Conservation (phyloP, 805 yeast species). For the Zygotorulaspora danielsina region DNA sequence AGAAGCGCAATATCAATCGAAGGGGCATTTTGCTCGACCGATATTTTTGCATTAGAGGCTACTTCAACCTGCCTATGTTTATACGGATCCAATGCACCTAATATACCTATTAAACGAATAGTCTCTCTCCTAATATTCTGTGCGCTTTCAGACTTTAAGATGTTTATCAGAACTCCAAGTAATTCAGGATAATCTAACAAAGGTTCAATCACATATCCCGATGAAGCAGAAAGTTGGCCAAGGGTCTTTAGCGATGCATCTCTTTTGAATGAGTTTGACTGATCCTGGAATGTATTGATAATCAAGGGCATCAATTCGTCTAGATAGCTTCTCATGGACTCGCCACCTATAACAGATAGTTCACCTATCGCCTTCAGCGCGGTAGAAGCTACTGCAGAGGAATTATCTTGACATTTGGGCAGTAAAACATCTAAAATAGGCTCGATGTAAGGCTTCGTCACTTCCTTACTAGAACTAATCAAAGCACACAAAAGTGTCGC, state of each 20-base stretch:
- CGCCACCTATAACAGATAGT: conserved; percentile 82
- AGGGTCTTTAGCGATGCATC: conserved; percentile 85
- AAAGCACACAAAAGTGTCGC: conserved; percentile 69
- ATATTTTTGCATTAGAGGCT: conserved; percentile 43
- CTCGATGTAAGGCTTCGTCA: conserved; percentile 86
- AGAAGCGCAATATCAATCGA: conserved; percentile 84
- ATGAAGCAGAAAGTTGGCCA: conserved; percentile 83
- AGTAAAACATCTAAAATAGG: conserved; percentile 84
- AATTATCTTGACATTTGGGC: conserved; percentile 66
- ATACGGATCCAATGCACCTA: conserved; percentile 97
- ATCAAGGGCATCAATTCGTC: conserved; percentile 80
- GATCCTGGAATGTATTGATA: conserved; percentile 85
- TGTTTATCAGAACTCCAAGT: conserved; percentile 73
- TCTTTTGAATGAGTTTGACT: conserved; percentile 79
- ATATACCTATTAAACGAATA: conserved; percentile 80
- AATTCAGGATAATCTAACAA: conserved; percentile 86
- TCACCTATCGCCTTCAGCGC: conserved; percentile 87
- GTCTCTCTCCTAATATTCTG: conserved; percentile 78
- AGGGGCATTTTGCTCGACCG: conserved; percentile 78
- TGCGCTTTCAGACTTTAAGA: conserved; percentile 75
- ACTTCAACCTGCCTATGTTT: conserved; percentile 90
- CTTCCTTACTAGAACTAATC: conserved; percentile 70
- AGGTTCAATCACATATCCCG: conserved; percentile 95
- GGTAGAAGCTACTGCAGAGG: conserved; percentile 80
- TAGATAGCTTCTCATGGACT: conserved; percentile 68